These are phyloP conservation scores for Aschersonia sp. DNA, from an alignment of 2,329 filamentous ascomycete species.

Conservation along the genomic window DNA sequence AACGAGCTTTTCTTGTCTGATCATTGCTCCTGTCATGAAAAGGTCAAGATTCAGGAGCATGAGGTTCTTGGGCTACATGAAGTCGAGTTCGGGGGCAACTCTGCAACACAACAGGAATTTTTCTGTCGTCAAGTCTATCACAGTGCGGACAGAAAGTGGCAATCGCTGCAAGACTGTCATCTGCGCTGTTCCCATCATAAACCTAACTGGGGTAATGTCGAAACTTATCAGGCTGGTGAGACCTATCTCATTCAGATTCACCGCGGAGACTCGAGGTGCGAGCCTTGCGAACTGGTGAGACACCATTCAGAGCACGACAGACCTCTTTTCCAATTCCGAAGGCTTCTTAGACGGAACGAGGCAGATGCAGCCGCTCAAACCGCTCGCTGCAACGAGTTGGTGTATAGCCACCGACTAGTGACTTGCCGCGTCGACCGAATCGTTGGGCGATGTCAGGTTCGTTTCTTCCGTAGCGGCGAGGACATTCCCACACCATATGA, in stretches of 20 bases:
- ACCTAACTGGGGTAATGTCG: slow-evolving; percentile 5
- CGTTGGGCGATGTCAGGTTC: slow-evolving; percentile 42
- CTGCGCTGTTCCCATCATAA: slow-evolving; percentile 32
- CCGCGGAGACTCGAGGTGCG: slow-evolving; percentile 22
- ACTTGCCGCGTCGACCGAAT: slow-evolving; percentile 26
- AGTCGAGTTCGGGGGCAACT: slow-evolving; percentile 41
- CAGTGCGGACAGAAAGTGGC: slow-evolving; percentile 44
- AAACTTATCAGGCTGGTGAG: slow-evolving; percentile 35
- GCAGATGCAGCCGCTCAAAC: slow-evolving; percentile 17
- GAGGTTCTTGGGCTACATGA: slow-evolving; percentile 43
- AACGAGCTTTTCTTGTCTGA: slow-evolving; percentile 69
- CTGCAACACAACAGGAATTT: slow-evolving; percentile 33
- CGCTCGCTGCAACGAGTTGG: slow-evolving; percentile 40
- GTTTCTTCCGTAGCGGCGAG: slow-evolving; percentile 31
- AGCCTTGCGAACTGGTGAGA: slow-evolving; percentile 45
- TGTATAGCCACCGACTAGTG: slow-evolving; percentile 34
- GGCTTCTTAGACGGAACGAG: slow-evolving; percentile 32
- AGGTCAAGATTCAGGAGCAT: slow-evolving; percentile 29
- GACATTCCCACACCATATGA: slow-evolving; percentile 49
- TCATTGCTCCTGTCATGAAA: slow-evolving; percentile 54
- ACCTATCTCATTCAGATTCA: slow-evolving; percentile 36
- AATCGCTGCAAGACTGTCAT: slow-evolving; percentile 40
- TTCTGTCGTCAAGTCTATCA: slow-evolving; percentile 62
- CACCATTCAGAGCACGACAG: neutral
- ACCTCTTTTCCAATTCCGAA: slow-evolving; percentile 27